Conservation (phyloP, 495 filamentous ascomycete genomes). For the Penicillium arizonense region DNA sequence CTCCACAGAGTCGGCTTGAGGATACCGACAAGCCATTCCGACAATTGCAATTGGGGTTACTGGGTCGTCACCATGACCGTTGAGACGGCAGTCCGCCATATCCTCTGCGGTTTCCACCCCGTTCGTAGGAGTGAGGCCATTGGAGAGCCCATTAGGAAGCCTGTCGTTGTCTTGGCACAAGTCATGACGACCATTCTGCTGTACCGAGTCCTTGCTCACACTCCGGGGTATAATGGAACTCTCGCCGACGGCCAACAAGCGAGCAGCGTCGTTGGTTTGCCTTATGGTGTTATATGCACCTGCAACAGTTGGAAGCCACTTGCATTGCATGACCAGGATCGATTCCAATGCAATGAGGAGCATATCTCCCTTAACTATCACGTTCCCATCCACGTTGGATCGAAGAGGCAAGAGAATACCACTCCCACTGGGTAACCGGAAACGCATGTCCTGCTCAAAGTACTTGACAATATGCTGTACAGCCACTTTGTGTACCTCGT, state of each 20-base stretch:
- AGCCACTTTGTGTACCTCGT: neutral
- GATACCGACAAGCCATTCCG: conserved; percentile 42
- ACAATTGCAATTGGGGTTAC: conserved; percentile 32
- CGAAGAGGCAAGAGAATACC: neutral
- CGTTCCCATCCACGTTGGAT: neutral
- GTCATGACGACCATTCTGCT: no score
- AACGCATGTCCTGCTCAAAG: neutral
- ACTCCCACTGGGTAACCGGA: neutral
- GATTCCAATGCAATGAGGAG: neutral
- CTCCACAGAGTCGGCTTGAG: conserved; percentile 37
- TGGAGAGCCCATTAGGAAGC: no score
- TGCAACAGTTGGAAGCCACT: neutral
- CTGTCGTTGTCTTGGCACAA: no score
- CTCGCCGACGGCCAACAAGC: no score
- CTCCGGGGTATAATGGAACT: no score
- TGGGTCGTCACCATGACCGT: no score
- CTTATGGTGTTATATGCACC: neutral
- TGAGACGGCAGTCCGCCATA: no score
- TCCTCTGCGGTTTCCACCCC: no score
- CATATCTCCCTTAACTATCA: neutral
- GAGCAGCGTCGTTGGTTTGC: neutral
- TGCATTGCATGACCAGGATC: neutral
- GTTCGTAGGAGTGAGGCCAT: no score
- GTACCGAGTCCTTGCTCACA: no score
- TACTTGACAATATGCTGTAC: neutral